Base-by-base conservation (phyloP, 768 basidiomycete genomes). In the Lactarius tabidus region DNA sequence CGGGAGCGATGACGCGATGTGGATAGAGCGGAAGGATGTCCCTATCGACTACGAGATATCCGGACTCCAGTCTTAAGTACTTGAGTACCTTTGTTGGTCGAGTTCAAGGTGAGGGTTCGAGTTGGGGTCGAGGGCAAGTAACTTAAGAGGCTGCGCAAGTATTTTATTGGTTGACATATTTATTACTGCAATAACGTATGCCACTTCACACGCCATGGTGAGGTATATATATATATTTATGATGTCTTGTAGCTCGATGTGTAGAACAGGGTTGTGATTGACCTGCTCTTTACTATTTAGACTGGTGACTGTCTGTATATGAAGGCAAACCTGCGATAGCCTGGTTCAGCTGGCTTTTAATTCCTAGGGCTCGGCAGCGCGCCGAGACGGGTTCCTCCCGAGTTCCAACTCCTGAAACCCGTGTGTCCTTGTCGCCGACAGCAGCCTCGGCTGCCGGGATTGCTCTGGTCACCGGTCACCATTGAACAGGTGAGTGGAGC, bases 31-130 rank as follows among this genome's bases (percentile, higher is more conserved):
- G 71, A 88, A 86, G 75, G 87, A 89, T 68, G 84, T 89, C n/a
- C 87, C 86, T 62, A 87, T 88, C 77, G 87, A 88, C 74, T 88
- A 87, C 75, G 87, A 88, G 77, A 80, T 82, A 77, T 82, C 85
- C 17, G 83, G 80, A 12, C 72, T 82, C 70, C 76, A 78, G 65
- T 55, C 67, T 35, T 76, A 62, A 72, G 10, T 20, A n/a, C 26
- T 14, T 26, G 4, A 7, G 35, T 23, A 58, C 23, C 29, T 33
- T 5, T 20, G 12, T 10, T 9, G 20, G 8, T 28, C 35, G 23
- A 35, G 57, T 20, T 58, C 33, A 33, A 3, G 33, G 33, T 33
- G 33, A 33, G 33, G n/a, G 33, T 33, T 33, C 33, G 33, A 33
- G 57, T 41, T 18, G 26, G 54, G 35, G 6, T 15, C 28, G 36